A percentile compares a stretch with the other conserved stretches of the same genome.
These are phyloP conservation scores for Ascosphaera apis DNA, from an alignment of 2,329 filamentous ascomycete species.

Conservation along the genomic window DNA sequence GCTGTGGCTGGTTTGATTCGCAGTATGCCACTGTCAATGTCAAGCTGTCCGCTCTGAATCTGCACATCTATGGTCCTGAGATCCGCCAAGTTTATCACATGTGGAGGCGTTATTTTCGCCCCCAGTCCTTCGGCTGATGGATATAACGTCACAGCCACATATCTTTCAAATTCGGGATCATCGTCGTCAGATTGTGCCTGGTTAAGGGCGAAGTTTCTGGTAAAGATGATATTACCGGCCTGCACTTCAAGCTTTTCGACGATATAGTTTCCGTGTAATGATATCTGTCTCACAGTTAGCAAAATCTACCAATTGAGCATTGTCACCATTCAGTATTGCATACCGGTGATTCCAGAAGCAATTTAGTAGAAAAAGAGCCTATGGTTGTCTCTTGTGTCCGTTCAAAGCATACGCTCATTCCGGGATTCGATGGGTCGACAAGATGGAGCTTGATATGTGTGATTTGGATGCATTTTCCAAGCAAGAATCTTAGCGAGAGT, in stretches of 20 bases:
- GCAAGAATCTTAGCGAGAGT: conserved; percentile 45
- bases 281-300: conserved; percentile 11
- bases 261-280: conserved; percentile 43
- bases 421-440: conserved; percentile 28
- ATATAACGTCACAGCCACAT: conserved; percentile 47
- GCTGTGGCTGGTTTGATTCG: conserved; percentile 36
- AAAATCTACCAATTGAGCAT: conserved; percentile 1
- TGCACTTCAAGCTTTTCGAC: conserved; percentile 47
- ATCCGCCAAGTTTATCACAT: conserved; percentile 54
- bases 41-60: conserved; percentile 52
- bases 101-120: conserved; percentile 41
- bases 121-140: conserved; percentile 46
- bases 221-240: conserved; percentile 18
- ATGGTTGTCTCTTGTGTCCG: neutral
- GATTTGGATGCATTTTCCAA: conserved; percentile 46
- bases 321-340: neutral
- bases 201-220: conserved; percentile 11
- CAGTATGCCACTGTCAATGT: conserved; percentile 26
- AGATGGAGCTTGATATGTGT: conserved; percentile 43
- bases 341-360: neutral
- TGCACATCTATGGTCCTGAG: conserved; percentile 55
- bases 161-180: conserved; percentile 21
- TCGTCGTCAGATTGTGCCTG: conserved; percentile 10
- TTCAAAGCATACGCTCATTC: conserved; percentile 3
- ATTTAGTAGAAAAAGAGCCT: neutral